These are phyloP conservation scores for Vicia villosa DNA, from an alignment of 306 rosid genomes.

Conservation along the genomic window DNA sequence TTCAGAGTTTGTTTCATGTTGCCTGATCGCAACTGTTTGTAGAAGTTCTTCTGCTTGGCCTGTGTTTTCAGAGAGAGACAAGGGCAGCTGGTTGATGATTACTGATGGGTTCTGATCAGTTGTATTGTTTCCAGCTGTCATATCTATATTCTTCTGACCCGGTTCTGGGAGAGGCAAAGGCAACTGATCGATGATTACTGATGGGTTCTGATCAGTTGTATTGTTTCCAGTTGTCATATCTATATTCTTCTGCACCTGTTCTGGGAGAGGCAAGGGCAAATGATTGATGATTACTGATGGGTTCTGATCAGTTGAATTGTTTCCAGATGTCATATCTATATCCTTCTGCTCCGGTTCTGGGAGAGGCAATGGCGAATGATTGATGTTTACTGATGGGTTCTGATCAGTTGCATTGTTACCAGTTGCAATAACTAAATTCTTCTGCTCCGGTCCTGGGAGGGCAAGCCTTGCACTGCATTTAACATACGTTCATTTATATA, in stretches of 20 bases:
- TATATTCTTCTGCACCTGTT: constrained; percentile 72
- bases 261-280: constrained; percentile 61
- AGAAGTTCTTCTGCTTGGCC: constrained; percentile 50
- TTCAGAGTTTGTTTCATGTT: constrained; percentile 41
- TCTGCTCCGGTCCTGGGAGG: constrained; percentile 91
- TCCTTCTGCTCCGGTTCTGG: constrained; percentile 84
- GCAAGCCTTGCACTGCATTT: constrained; percentile 95
- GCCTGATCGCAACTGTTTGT: constrained; percentile 47
- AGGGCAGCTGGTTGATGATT: constrained; percentile 44
- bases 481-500: constrained; percentile 42
- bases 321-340: constrained; percentile 55
- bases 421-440: constrained; percentile 57
- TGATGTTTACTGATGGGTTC: constrained; percentile 40
- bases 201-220: constrained; percentile 44
- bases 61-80: constrained; percentile 58
- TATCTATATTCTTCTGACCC: constrained; percentile 67
- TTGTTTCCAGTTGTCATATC: constrained; percentile 55
- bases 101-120: constrained; percentile 43
- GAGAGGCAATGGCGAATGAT: constrained; percentile 53
- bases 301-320: constrained; percentile 44
- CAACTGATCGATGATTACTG: constrained; percentile 40
- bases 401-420: constrained; percentile 46
- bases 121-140: constrained; percentile 50
- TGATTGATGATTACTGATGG: constrained; percentile 42
- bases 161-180: constrained; percentile 70